Evolutionary conservation across 192 early-diverging fungal species (phyloP).

Genomic region (Chytriomyces confervae): DNA sequence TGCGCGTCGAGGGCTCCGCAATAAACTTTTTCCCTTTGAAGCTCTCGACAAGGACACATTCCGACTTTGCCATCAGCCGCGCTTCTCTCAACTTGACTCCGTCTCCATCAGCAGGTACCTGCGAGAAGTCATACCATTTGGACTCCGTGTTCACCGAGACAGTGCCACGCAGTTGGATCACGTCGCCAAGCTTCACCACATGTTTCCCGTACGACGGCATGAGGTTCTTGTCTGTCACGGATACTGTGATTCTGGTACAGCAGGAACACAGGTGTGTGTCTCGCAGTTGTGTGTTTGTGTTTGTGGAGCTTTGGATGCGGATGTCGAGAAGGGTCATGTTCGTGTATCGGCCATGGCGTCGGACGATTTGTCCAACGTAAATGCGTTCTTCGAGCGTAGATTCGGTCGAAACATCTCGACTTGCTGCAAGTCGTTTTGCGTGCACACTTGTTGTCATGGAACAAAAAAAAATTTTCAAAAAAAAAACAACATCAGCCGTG

Average conservation of each 20-base stretch:
- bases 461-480: no score
- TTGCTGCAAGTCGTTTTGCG: no score
- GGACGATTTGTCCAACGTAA: slow-evolving; percentile 10
- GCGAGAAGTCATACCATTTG: no score
- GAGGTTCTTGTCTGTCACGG: not conserved
- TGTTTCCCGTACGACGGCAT: slow-evolving; percentile 1
- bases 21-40: slow-evolving; percentile 23
- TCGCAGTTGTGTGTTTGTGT: no score
- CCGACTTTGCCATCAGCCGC: not conserved
- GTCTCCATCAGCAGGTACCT: no score
- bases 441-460: no score
- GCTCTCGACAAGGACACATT: slow-evolving; percentile 3
- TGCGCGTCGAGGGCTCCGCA: slow-evolving; percentile 5
- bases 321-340: slow-evolving; percentile 12
- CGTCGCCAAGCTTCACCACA: slow-evolving; percentile 14
- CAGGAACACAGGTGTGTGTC: not conserved
- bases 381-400: no score
- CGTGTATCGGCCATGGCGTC: not conserved
- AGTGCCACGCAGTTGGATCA: not conserved
- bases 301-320: not conserved
- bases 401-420: no score
- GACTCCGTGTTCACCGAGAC: no score
- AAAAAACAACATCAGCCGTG: no score
- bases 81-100: not conserved
- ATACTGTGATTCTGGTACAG: slow-evolving; percentile 18